Evolutionary conservation across 73 alveolate species (phyloP).

Genomic region (Paramecium sexaurelia): DNA sequence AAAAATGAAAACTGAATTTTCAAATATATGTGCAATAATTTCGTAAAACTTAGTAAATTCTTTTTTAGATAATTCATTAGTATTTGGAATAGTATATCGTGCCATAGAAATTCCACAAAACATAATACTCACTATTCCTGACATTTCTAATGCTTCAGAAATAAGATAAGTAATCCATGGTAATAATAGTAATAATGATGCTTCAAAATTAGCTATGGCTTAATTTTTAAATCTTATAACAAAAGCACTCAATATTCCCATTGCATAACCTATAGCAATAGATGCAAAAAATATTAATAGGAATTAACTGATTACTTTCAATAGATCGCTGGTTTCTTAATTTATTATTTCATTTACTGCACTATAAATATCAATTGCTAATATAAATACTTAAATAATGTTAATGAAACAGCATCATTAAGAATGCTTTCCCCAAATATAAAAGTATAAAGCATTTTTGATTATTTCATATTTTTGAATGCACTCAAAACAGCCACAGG

Average conservation of each 20-base stretch:
- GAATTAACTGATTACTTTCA: neutral
- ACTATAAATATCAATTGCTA: neutral
- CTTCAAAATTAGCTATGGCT: slow-evolving; percentile 59
- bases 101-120: slow-evolving; percentile 85
- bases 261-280: slow-evolving; percentile 17
- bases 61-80: slow-evolving; percentile 52
- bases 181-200: slow-evolving; percentile 75
- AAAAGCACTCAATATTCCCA: slow-evolving; percentile 58
- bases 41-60: slow-evolving; percentile 68
- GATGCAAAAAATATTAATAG: slow-evolving; percentile 42
- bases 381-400: neutral
- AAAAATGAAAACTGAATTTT: slow-evolving; percentile 79
- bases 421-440: slow-evolving; percentile 90
- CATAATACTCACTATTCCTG: slow-evolving; percentile 87
- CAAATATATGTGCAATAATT: slow-evolving; percentile 80
- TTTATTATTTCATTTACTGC: neutral
- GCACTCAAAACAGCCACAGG: slow-evolving; percentile 89
- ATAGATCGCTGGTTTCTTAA: neutral
- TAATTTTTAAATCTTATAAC: neutral
- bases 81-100: slow-evolving; percentile 80
- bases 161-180: slow-evolving; percentile 87
- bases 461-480: slow-evolving; percentile 77
- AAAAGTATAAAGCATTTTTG: slow-evolving; percentile 71
- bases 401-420: slow-evolving; percentile 84
- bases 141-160: slow-evolving; percentile 81